Evolutionary conservation across 768 basidiomycete genomes (phyloP).

Genomic region (Suillus sp.): DNA sequence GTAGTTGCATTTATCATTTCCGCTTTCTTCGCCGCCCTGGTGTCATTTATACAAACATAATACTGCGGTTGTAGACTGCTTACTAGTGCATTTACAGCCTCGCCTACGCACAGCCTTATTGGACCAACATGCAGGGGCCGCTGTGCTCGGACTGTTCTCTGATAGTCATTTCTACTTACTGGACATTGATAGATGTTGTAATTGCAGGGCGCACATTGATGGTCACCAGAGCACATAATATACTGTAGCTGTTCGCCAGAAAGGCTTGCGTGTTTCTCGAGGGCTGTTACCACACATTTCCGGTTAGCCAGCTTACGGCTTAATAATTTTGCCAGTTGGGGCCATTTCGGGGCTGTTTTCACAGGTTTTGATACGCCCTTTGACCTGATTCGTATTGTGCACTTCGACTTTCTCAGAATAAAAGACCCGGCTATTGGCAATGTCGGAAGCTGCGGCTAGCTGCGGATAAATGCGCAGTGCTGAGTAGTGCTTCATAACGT

Average conservation of each 20-base stretch:
- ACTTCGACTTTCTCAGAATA: background rate
- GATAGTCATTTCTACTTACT: background rate
- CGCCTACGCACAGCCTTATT: constrained; percentile 1
- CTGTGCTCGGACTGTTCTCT: background rate
- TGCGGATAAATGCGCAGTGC: constrained; percentile 6
- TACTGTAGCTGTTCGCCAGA: background rate
- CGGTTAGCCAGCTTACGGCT: background rate
- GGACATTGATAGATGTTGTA: background rate
- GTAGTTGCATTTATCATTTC: constrained; percentile 12
- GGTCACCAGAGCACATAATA: background rate
- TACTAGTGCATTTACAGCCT: constrained; percentile 1
- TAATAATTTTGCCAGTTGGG: no score
- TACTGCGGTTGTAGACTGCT: background rate
- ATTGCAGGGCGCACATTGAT: background rate
- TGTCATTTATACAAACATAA: constrained; percentile 3
- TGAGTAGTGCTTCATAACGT: background rate
- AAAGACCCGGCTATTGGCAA: background rate
- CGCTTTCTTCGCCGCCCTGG: constrained; percentile 15
- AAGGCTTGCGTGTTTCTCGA: background rate
- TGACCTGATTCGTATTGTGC: background rate
- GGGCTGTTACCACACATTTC: background rate
- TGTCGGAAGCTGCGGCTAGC: background rate
- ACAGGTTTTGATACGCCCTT: background rate
- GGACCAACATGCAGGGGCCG: background rate
- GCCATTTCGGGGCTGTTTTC: no score